Conservation (phyloP, 257 asterid genomes). For the Osmanthus fragrans region DNA sequence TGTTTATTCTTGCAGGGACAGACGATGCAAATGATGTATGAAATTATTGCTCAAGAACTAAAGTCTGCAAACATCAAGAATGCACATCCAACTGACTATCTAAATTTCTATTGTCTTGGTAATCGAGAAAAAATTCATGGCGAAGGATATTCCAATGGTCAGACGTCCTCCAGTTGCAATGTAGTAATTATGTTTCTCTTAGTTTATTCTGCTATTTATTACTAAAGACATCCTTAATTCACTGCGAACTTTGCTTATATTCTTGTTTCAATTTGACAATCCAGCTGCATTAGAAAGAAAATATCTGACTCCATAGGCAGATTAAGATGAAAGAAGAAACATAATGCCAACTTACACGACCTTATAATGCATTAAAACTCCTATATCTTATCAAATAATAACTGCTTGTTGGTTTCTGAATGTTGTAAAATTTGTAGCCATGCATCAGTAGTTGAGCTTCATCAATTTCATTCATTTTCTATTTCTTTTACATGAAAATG, state of each 20-base stretch:
- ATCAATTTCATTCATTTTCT: not conserved
- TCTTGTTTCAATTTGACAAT: not conserved
- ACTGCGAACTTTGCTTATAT: not conserved
- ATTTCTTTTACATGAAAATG: not conserved
- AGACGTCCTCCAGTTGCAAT: constrained; percentile 33
- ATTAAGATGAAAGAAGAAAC: not conserved
- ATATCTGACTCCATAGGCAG: not conserved
- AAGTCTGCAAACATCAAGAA: constrained; percentile 33
- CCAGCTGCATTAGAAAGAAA: not conserved
- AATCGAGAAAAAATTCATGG: constrained; percentile 42
- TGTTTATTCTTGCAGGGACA: constrained; percentile 50
- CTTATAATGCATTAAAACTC: not conserved
- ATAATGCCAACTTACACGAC: not conserved
- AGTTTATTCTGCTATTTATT: not conserved
- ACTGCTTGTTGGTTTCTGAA: not conserved
- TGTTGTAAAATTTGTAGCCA: no score
- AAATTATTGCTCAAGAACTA: constrained; percentile 40
- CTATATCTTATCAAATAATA: not conserved
- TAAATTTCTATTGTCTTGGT: constrained; percentile 57
- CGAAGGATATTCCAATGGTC: constrained; percentile 28
- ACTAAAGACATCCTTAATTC: not conserved
- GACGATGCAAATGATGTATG: constrained; percentile 59
- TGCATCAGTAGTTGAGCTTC: no score
- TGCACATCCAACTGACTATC: constrained; percentile 43
- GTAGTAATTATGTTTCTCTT: constrained; percentile 31